These are phyloP conservation scores for Phaeomoniella chlamydospora DNA, from an alignment of 2,329 filamentous ascomycete species.

Conservation along the genomic window DNA sequence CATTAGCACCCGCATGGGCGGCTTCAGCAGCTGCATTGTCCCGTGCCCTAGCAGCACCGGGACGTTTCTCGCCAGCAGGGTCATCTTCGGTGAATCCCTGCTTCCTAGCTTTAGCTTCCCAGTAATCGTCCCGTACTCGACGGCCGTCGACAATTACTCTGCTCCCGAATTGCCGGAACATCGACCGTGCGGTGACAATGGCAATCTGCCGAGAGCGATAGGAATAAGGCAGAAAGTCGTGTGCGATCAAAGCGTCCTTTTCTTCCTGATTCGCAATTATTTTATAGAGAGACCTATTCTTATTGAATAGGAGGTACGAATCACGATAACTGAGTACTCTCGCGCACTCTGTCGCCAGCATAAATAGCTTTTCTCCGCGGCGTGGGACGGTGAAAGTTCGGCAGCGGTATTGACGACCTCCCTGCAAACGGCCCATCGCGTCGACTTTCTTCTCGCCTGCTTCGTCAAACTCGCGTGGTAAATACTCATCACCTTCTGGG, in stretches of 20 bases:
- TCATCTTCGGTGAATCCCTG: constrained; percentile 98
- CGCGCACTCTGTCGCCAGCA: constrained; percentile 95
- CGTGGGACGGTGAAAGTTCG: constrained; percentile 87
- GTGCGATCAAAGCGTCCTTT: constrained; percentile 88
- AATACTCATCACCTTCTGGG: constrained; percentile 79
- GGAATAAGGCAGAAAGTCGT: constrained; percentile 92
- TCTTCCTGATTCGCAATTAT: constrained; percentile 93
- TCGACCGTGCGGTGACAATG: constrained; percentile 91
- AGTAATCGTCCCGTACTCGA: constrained; percentile 92
- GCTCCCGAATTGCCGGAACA: constrained; percentile 98
- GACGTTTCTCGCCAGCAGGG: constrained; percentile 86
- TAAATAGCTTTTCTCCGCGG: constrained; percentile 86
- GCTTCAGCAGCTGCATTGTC: constrained; percentile 61
- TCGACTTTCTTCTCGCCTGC: constrained; percentile 90
- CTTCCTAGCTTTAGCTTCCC: constrained; percentile 93
- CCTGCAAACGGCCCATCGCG: constrained; percentile 64
- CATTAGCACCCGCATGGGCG: constrained; percentile 36
- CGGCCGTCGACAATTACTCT: constrained; percentile 81
- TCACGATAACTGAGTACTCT: constrained; percentile 87
- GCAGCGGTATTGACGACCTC: constrained; percentile 78
- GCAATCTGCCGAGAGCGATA: constrained; percentile 98
- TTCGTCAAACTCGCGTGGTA: constrained; percentile 84
- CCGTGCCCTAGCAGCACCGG: constrained; percentile 76
- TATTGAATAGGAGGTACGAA: constrained; percentile 97
- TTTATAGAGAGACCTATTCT: constrained; percentile 91